These are phyloP conservation scores for Dryadomyces quercivorus DNA, from an alignment of 2,329 filamentous ascomycete species.

Conservation along the genomic window DNA sequence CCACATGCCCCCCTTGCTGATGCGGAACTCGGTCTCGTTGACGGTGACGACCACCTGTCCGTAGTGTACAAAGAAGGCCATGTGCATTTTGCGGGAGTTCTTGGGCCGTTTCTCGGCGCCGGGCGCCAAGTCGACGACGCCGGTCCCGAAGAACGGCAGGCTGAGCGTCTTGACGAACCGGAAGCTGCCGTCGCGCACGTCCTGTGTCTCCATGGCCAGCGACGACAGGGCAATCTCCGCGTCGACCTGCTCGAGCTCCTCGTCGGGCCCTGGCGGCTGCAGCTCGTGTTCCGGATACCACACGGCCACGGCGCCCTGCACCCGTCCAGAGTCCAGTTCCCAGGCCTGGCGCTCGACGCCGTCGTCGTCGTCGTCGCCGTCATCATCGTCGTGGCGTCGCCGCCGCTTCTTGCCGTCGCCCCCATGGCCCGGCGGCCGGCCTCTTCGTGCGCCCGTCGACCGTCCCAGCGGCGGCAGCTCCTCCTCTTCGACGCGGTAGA, in stretches of 20 bases:
- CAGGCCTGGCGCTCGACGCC: slow-evolving; percentile 52
- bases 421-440: slow-evolving; percentile 2
- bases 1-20: slow-evolving; percentile 80
- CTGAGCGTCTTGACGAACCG: slow-evolving; percentile 80
- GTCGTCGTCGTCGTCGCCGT: slow-evolving; percentile 23
- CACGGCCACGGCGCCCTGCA: slow-evolving; percentile 49
- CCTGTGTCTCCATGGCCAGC: slow-evolving; percentile 41
- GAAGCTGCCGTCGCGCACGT: slow-evolving; percentile 59
- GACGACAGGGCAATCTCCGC: slow-evolving; percentile 46
- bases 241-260: slow-evolving; percentile 39
- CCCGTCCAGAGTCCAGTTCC: slow-evolving; percentile 54
- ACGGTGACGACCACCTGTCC: slow-evolving; percentile 75
- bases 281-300: slow-evolving; percentile 49
- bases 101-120: slow-evolving; percentile 77
- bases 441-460: slow-evolving; percentile 10
- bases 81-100: slow-evolving; percentile 91
- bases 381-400: slow-evolving; percentile 20
- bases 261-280: slow-evolving; percentile 40
- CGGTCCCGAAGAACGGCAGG: slow-evolving; percentile 75
- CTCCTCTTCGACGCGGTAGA: slow-evolving; percentile 61
- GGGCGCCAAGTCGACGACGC: slow-evolving; percentile 78
- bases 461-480: slow-evolving; percentile 24
- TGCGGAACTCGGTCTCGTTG: slow-evolving; percentile 64
- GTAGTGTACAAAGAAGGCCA: slow-evolving; percentile 84
- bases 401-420: slow-evolving; percentile 2